Evolutionary conservation across 331 rosid genomes (phyloP), one percentile per base, ranked within the genome.

Genomic region (Stylosanthes scabra): DNA sequence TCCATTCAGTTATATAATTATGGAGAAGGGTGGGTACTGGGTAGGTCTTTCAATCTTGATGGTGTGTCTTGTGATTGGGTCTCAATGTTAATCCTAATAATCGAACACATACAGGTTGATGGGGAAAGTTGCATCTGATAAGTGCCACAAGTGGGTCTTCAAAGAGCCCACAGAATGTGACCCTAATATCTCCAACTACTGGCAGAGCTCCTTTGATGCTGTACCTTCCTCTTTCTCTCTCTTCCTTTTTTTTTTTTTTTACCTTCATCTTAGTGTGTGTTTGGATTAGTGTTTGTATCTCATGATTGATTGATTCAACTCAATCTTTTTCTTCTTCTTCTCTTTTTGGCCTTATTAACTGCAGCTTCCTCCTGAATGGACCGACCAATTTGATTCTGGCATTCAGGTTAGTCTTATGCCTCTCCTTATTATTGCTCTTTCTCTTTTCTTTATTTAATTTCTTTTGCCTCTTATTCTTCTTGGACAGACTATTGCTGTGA

Each of bases 11-110:
- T 95, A 74, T 95, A 95, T 90, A 95, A 95, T 90, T 95, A 95
- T 83, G 99, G 99, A 90, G 99, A 95, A 92, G 99, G 99, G 99
- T 95, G 97, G 98, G 99, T 95, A 86, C 93, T 93, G 90, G 97
- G 99, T 95, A 95, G 89, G 97, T 90, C 83, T 86, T 86, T 76
- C 34, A 55, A 57, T 79, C 81, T 78, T 41, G 9, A 16, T n/a
- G 41, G 25, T 63, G 70, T 66, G 75, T 47, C 5, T 6, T 82
- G 12, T 79, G 74, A 85, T 81, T 81, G 76, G 83, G 52, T 79
- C 71, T 20, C 6, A 15, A 46, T 1, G 51, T 44, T 58, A 31
- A 31, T 31, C 37, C 5, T 31, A 31, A 31, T 31, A 5, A 3
- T 56, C 47, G 39, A 3, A 49, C 31, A 15, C 73, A 46, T 55